Evolutionary conservation across 768 basidiomycete species (phyloP).

Genomic region (Pulveroboletus sp.): DNA sequence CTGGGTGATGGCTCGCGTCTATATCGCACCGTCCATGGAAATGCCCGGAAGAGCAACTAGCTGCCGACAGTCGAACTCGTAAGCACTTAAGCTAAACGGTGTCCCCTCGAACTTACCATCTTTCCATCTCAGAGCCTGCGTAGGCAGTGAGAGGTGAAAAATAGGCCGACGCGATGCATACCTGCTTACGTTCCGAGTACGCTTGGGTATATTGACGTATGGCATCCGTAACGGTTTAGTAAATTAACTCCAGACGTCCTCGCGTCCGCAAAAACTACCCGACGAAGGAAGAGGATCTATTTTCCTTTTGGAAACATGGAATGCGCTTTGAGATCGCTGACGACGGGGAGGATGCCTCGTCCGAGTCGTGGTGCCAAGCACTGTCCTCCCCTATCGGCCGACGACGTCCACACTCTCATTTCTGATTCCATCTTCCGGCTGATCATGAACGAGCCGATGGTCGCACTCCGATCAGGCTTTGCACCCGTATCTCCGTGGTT

Average conservation of each 20-base stretch:
- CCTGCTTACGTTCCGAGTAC: background rate
- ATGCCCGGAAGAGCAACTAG: background rate
- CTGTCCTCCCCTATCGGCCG: too few species aligned
- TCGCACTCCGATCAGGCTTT: too few species aligned
- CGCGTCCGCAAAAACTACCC: too few species aligned
- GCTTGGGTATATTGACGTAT: background rate
- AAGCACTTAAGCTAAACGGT: background rate
- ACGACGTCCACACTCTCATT: too few species aligned
- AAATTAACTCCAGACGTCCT: background rate
- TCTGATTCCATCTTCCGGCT: too few species aligned
- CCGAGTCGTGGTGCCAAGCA: too few species aligned
- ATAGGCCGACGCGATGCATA: background rate
- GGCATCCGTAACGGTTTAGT: constrained; percentile 3
- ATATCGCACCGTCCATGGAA: background rate
- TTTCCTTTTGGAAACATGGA: background rate
- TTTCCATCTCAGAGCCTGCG: constrained; percentile 6
- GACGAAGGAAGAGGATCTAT: background rate
- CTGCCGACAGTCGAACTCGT: background rate
- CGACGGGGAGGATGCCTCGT: too few species aligned
- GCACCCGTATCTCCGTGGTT: too few species aligned
- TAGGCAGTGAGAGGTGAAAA: constrained; percentile 7
- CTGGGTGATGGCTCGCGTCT: constrained; percentile 1
- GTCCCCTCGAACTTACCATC: constrained; percentile 8
- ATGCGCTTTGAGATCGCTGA: too few species aligned
- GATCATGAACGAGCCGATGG: too few species aligned